Conservation (phyloP, 352 stramenopile species). For the Globisporangium abappressorium region DNA sequence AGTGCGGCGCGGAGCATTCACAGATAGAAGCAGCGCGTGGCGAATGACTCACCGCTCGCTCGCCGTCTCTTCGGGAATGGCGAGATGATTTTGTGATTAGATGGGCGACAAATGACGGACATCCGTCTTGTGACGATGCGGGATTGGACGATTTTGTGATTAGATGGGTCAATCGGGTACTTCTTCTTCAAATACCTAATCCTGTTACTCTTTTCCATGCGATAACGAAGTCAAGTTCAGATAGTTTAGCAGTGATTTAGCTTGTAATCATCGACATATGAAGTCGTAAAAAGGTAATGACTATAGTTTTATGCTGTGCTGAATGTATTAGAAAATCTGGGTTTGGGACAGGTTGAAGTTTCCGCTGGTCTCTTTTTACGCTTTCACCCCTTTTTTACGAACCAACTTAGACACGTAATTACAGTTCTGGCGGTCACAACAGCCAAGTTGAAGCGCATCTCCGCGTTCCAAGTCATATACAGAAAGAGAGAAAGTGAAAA, state of each 20-base stretch:
- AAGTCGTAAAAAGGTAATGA: background rate
- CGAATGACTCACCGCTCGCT: background rate
- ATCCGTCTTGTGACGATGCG: background rate
- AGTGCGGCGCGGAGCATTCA: conserved; percentile 14
- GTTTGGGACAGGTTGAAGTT: conserved; percentile 14
- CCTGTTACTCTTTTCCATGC: background rate
- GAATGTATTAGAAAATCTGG: background rate
- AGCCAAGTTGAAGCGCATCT: conserved; percentile 16
- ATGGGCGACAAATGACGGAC: background rate
- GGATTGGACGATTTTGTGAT: conserved; percentile 15
- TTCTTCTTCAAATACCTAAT: background rate
- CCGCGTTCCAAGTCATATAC: background rate
- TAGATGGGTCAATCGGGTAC: conserved; percentile 9
- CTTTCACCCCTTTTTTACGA: conserved; percentile 3
- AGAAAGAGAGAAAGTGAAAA: background rate
- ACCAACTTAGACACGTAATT: background rate
- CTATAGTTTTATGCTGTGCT: background rate
- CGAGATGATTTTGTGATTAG: conserved; percentile 1
- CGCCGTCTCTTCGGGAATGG: background rate
- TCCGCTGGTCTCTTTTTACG: background rate
- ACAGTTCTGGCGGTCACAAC: background rate
- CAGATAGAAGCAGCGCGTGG: background rate
- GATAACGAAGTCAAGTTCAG: background rate
- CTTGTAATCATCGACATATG: background rate
- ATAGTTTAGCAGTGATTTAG: background rate